Percentiles rank a stretch among this genome's conserved stretches.
Evolutionary conservation across 805 yeast genomes (phyloP).

Genomic region (Lipomyces starkeyi): DNA sequence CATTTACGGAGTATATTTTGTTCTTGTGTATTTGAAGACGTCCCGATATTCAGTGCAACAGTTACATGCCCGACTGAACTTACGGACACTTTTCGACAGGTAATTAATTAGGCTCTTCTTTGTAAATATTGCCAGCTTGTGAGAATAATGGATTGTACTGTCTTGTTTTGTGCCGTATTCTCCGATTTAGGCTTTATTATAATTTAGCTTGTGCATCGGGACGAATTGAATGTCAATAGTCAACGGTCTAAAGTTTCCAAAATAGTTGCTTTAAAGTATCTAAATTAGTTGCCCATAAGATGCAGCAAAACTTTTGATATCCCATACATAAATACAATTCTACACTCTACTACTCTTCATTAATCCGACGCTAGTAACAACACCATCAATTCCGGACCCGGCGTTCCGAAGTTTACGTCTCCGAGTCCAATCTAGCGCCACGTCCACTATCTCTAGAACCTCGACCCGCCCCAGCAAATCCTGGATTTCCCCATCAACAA

Average conservation of each 20-base stretch:
- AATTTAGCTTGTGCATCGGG: background rate
- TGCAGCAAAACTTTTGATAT: background rate
- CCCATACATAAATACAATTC: background rate
- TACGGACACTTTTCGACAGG: background rate
- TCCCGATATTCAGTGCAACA: background rate
- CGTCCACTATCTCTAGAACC: constrained; percentile 30
- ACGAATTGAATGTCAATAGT: background rate
- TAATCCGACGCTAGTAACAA: background rate
- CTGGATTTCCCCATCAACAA: constrained; percentile 20
- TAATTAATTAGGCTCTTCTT: background rate
- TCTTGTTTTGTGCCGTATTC: background rate
- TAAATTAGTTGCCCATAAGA: background rate
- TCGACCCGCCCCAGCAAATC: constrained; percentile 29
- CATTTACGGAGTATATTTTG: background rate
- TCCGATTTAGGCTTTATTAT: background rate
- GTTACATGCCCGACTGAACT: background rate
- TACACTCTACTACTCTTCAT: background rate
- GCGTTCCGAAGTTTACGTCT: constrained; percentile 2
- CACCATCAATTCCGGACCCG: background rate
- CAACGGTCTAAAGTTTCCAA: background rate
- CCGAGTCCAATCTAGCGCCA: constrained; percentile 20
- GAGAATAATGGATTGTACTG: background rate
- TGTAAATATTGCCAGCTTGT: background rate
- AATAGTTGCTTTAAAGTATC: no score
- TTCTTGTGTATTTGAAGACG: background rate